Base-by-base conservation (phyloP, 345 rosid species). In the Eucalyptus virginea region DNA sequence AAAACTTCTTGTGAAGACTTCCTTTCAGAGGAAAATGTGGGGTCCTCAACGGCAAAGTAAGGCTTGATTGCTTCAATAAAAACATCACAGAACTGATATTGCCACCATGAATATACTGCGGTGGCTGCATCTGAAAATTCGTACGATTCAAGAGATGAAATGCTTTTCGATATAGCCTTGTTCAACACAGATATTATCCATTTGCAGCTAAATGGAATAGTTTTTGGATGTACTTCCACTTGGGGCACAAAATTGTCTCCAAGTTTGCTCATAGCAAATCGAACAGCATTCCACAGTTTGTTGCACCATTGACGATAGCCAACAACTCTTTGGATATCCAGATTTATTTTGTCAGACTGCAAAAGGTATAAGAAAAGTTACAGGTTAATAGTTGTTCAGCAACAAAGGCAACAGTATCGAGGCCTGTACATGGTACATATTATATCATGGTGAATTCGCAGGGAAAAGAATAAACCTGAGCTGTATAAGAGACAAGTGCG, bases 261-360 rank as follows among this genome's bases (percentile, higher is more conserved):
- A 88, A 98, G 99, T 91, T 94, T 98, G 93, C 94, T 94, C 98
- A 98, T 95, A 23, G 98, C 98, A 92, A 96, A 98, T 81, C 98
- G 96, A 91, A 98, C 98, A 32, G 99, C 99, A 92, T 98, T 97
- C 99, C 99, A 97, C 65, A 98, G 90, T 89, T 98, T 98, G 92
- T 98, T 98, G 92, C 99, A 98, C 99, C 99, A 98, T 86, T 98
- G 99, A 28, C 98, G 99, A 93, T 97, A 97, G 32, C 99, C 99
- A 90, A 96, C 97, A 60, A 98, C 99, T 92, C 98, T 94, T 92
- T 93, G 97, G 87, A 98, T 97, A 91, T 98, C 98, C 94, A 98
- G 93, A 94, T 98, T 98, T 89, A 98, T 97, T 92, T 92, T 98
- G 92, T 97, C 99, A 28, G 97, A 96, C 98, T 98, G 95, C 87